Base-by-base conservation (phyloP, 2,329 filamentous ascomycete species). In the Claviceps sorghi region DNA sequence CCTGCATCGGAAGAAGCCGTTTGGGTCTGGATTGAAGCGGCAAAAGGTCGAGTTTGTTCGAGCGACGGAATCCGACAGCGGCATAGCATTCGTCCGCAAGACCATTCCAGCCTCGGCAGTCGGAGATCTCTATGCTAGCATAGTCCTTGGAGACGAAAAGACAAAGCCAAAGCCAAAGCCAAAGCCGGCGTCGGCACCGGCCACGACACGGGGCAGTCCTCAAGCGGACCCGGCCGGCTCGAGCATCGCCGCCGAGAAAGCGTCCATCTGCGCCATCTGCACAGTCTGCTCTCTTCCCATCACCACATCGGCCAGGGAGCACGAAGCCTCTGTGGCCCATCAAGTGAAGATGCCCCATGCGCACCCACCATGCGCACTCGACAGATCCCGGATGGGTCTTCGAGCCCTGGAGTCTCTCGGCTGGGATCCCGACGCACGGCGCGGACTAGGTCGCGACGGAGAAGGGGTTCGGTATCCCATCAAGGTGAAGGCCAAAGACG, bases 391-490 rank as follows among this genome's bases (percentile, higher is more conserved):
- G 46, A 85, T 86, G 73, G 86, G 86, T 0, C 69, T 89, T 7
- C 70, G 76, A 5, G 78, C 84, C 30, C 74, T 90, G 34, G 72
- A 79, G 50, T 73, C 78, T 0, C 77, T 84, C 54, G 86, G 86
- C 30, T 90, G 84, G 80, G 82, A 90, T 59, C 83, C 85, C 0
- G 86, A 90, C 65, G 72, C 79, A 30, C 73, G 88, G 2, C 66
- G 70, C 17, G 90, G 90, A 0, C 73, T 96, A 0, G 90, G 90
- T 0, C 77, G 77, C 10, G 68, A 71, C 2, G 82, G 85, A 1
- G 79, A 85, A 58, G 90, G 90, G 3, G 83, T 88, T 55, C 74
- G 83, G 42, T 83, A 82, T 57, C 90, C 90, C 1, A 73, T 96
- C 56, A 88, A 88, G 63, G 71, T 79, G 1, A 77, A 74, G 54